Percentiles rank a stretch among this genome's conserved stretches.
These are phyloP conservation scores for Corniculantispora saksenae DNA, from an alignment of 2,329 filamentous ascomycete species.

Conservation along the genomic window DNA sequence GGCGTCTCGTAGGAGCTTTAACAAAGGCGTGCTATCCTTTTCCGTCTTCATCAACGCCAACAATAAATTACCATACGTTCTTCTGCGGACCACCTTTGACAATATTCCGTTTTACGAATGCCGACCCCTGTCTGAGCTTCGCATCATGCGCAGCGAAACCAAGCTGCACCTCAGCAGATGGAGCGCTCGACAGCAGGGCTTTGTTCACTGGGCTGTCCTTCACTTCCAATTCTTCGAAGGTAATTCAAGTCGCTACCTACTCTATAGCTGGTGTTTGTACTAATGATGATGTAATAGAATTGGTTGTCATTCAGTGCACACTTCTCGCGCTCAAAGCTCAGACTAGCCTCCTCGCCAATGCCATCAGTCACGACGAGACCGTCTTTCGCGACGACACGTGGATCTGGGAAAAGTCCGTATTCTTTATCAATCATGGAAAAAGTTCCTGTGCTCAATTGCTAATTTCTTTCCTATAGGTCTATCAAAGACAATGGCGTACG, in stretches of 20 bases:
- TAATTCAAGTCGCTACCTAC: neutral
- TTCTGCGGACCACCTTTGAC: slow-evolving; percentile 45
- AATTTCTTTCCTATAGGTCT: neutral
- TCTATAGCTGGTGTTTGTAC: neutral
- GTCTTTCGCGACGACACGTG: slow-evolving; percentile 1
- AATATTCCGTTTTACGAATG: slow-evolving; percentile 49
- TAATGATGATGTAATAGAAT: slow-evolving; percentile 1
- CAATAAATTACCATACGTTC: slow-evolving; percentile 47
- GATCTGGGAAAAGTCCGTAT: slow-evolving; percentile 7
- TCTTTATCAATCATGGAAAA: too few species aligned
- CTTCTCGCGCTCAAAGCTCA: slow-evolving; percentile 14
- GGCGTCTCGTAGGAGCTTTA: slow-evolving; percentile 47
- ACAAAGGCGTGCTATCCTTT: slow-evolving; percentile 56
- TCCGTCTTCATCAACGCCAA: slow-evolving; percentile 50
- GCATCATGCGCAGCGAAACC: slow-evolving; percentile 9
- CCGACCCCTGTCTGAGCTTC: slow-evolving; percentile 42
- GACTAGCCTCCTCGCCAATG: neutral
- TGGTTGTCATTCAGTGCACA: slow-evolving; percentile 16
- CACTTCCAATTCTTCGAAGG: slow-evolving; percentile 16
- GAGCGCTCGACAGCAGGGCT: neutral
- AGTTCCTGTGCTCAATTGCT: neutral
- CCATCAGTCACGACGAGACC: slow-evolving; percentile 2
- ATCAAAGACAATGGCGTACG: slow-evolving; percentile 12
- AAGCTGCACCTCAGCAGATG: slow-evolving; percentile 8
- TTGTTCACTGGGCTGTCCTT: slow-evolving; percentile 7